Percentiles rank a stretch among this genome's conserved stretches.
These are phyloP conservation scores for Plasmodium coatneyi DNA, from an alignment of 169 alveolate species.

Conservation along the genomic window DNA sequence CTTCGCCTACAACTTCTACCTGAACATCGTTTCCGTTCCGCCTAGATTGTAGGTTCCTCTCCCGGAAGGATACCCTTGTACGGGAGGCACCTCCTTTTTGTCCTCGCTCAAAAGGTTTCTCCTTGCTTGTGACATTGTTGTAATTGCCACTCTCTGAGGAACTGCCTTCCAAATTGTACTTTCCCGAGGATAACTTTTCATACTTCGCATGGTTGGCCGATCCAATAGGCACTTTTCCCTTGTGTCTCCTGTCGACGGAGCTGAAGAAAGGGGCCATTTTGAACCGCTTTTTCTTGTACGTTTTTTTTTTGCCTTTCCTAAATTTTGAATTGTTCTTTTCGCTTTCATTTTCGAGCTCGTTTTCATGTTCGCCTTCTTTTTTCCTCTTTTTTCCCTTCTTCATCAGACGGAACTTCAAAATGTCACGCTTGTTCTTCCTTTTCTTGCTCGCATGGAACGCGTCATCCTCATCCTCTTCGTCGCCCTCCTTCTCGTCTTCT, in stretches of 20 bases:
- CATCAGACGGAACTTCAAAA: background rate
- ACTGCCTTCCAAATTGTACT: background rate
- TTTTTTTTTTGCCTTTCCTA: background rate
- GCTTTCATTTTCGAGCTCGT: background rate
- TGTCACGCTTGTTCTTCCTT: background rate
- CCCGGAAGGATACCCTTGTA: background rate
- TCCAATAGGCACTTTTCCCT: background rate
- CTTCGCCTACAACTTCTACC: background rate
- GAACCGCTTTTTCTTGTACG: background rate
- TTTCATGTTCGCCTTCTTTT: background rate
- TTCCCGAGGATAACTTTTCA: background rate
- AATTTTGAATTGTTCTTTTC: background rate
- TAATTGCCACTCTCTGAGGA: background rate
- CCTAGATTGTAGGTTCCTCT: background rate
- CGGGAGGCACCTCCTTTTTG: background rate
- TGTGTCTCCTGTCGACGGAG: background rate
- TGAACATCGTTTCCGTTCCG: background rate
- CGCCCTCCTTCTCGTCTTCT: background rate
- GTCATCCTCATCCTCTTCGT: background rate
- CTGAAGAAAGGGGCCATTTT: conserved; percentile 2
- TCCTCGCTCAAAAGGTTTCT: background rate
- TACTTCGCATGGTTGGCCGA: background rate
- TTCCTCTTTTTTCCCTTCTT: conserved; percentile 5
- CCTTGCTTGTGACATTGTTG: background rate
- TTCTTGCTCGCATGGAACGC: background rate